A percentile compares a stretch with the other conserved stretches of the same genome.
phyloP scores from a whole-genome alignment of 192 early-diverging fungal genomes.

The Entomortierella chlamydospora region DNA sequence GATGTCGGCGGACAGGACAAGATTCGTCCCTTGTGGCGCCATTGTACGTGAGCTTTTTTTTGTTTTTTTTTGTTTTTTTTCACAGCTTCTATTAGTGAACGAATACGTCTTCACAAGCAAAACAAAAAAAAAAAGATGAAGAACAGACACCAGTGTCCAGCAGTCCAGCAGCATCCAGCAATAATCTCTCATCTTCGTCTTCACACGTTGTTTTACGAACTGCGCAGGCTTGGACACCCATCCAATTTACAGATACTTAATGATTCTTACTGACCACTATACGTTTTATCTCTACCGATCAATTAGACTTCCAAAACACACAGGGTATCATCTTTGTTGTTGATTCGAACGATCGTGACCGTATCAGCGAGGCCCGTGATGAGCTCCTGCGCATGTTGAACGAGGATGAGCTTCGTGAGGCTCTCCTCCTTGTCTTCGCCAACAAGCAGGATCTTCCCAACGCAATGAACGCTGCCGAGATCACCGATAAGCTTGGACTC shows the following conservation, averaged over 20 bases:
- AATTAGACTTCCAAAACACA: conserved; percentile 93
- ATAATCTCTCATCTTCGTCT: too few species aligned
- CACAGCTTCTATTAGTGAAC: background rate
- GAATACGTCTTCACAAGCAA: too few species aligned
- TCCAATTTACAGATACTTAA: background rate
- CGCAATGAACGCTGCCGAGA: conserved; percentile 93
- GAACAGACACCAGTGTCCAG: too few species aligned
- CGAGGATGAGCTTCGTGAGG: conserved; percentile 95
- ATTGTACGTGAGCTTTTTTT: conserved; percentile 74
- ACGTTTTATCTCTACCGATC: background rate
- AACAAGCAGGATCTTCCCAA: conserved; percentile 99
- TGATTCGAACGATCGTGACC: conserved; percentile 96
- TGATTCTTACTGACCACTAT: background rate
- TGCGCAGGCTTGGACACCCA: too few species aligned
- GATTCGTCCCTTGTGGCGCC: conserved; percentile 97
- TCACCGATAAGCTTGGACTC: conserved; percentile 93
- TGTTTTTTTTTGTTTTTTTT: background rate
- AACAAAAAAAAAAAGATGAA: too few species aligned
- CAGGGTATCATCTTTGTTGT: conserved; percentile 98
- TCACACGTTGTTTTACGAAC: too few species aligned
- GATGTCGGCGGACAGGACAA: conserved; percentile 99
- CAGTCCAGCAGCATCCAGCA: too few species aligned
- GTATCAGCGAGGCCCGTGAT: conserved; percentile 90
- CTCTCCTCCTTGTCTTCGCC: conserved; percentile 92
- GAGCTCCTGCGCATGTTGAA: conserved; percentile 94